Evolutionary conservation across 306 rosid genomes (phyloP).

Genomic region (Cyclanthera cordifolia): DNA sequence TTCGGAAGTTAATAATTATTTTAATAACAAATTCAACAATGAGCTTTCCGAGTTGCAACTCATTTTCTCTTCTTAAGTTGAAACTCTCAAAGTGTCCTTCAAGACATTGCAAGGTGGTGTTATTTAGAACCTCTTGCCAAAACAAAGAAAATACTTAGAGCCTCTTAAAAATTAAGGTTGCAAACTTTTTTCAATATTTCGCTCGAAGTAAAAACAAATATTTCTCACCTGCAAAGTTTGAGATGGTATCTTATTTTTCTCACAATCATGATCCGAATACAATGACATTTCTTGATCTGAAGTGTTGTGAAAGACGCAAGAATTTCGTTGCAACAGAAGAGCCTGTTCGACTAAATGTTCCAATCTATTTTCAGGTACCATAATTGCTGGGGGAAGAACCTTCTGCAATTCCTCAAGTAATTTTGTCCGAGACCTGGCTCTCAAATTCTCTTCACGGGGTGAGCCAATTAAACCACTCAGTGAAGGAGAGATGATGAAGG

Average conservation of each 20-base stretch:
- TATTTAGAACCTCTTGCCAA: not conserved
- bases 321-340: constrained; percentile 74
- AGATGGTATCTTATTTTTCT: constrained; percentile 78
- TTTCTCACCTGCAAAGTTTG: constrained; percentile 70
- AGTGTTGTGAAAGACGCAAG: constrained; percentile 85
- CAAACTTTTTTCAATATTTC: not conserved
- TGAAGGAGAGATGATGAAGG: constrained; percentile 57
- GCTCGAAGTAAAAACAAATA: constrained; percentile 12
- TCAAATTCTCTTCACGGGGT: constrained; percentile 23
- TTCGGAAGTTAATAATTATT: not conserved
- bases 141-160: not conserved
- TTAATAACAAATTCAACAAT: not conserved
- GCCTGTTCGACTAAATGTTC: constrained; percentile 95
- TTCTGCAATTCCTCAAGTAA: constrained; percentile 80
- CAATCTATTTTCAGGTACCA: constrained; percentile 90
- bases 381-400: constrained; percentile 75
- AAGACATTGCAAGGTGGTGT: not conserved
- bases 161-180: not conserved
- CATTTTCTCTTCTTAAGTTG: not conserved
- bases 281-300: constrained; percentile 75
- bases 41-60: not conserved
- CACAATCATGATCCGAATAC: constrained; percentile 82
- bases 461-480: constrained; percentile 20
- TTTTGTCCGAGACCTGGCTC: constrained; percentile 51
- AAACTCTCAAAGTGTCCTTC: not conserved